Base-by-base conservation (phyloP, 768 basidiomycete genomes). In the Boletus patriciae region DNA sequence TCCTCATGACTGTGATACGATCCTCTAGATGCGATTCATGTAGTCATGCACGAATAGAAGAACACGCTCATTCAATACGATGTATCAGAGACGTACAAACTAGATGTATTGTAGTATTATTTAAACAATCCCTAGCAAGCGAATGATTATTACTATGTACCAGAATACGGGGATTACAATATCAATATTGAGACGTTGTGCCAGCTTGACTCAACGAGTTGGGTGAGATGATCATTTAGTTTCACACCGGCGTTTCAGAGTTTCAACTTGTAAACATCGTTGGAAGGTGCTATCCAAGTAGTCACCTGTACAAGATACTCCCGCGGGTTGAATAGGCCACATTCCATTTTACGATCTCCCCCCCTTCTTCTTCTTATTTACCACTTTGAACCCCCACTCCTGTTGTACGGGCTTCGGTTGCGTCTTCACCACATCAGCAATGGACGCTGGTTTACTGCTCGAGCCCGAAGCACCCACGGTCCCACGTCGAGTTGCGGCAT, bases 291-390 rank as follows among this genome's bases (percentile, higher is more conserved):
- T 60, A 68, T 65, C 68, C 68, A 68, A 70, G 52, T 57, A 54
- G 52, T 33, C 33, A 52, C 67, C 54, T 43, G 33, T 62, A 64
- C 54, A 55, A 50, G 40, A 55, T 55, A 69, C 23, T 31, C 47
- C 36, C 33, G 23, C 46, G 27, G 34, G 40, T n/a, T 31, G 45
- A 27, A 53, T 38, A 29, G 34, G 33, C 31, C 44, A 46, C 46
- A 21, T 25, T 19, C 52, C 50, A 18, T 33, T 40, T 76, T 69
- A 88, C 45, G 83, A 68, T 64, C 83, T 78, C 29, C 81, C 81
- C 16, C 87, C 82, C 75, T 92, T 92, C 83, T 93, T 97, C 78
- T 95, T 97, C 80, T 95, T 94, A 64, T 94, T 93, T 50, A 94
- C 91, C 6, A 95, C 89, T 75, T 94, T 95, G 79, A 93, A 94